These are phyloP conservation scores for Cystobasidium tubakii DNA, from an alignment of 768 basidiomycete species.

Conservation along the genomic window DNA sequence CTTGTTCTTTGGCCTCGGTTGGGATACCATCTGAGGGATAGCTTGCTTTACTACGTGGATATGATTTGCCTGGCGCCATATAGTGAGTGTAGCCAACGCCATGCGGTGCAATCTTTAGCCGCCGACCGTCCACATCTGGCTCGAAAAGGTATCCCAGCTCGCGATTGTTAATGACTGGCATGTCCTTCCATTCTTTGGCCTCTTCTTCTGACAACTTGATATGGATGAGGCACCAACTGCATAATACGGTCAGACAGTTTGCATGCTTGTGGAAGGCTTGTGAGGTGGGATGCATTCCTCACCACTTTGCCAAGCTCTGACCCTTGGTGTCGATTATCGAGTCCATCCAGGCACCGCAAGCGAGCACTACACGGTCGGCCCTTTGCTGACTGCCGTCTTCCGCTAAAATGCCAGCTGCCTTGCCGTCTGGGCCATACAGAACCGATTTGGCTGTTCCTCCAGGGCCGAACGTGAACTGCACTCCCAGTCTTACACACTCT, in stretches of 20 bases:
- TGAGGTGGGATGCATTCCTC: not conserved
- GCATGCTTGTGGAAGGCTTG: not conserved
- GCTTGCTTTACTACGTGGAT: slow-evolving; percentile 20
- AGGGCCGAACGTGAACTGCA: slow-evolving; percentile 24
- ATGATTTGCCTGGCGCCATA: slow-evolving; percentile 18
- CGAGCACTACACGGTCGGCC: slow-evolving; percentile 12
- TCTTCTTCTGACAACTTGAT: slow-evolving; percentile 32
- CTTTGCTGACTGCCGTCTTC: slow-evolving; percentile 13
- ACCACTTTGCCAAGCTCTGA: slow-evolving; percentile 34
- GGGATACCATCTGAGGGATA: slow-evolving; percentile 37
- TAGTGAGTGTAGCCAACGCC: slow-evolving; percentile 32
- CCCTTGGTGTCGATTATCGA: slow-evolving; percentile 30
- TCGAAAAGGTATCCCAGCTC: slow-evolving; percentile 38
- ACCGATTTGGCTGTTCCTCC: not conserved
- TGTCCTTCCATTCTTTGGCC: not conserved
- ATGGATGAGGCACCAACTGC: slow-evolving; percentile 36
- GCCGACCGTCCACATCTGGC: slow-evolving; percentile 5
- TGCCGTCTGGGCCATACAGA: not conserved
- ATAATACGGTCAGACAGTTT: not conserved
- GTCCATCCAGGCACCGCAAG: slow-evolving; percentile 35
- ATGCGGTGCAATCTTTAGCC: slow-evolving; percentile 34
- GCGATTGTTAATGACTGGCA: slow-evolving; percentile 38
- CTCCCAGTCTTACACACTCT: slow-evolving; percentile 34
- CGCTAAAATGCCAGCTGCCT: not conserved
- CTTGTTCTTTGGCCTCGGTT: not conserved